Base-by-base conservation (phyloP, 148 eudicot species). In the Persicaria maculosa region DNA sequence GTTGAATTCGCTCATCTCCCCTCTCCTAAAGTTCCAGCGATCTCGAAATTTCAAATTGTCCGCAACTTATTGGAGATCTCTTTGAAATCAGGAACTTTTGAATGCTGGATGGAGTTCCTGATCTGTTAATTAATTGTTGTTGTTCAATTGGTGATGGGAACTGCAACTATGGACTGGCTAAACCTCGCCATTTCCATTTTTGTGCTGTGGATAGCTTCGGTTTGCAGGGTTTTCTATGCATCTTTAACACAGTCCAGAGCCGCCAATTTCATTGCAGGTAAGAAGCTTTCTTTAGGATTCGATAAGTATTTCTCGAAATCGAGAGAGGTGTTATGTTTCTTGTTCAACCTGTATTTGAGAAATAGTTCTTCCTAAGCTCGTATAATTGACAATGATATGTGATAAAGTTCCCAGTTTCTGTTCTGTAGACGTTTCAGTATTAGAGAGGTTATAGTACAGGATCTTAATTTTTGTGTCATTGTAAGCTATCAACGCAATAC, bases 131-230 rank as follows among this genome's bases (percentile, higher is more conserved):
- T 31, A 31, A 31, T 31, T 31, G 40, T 31, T 2, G 40, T 31
- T 31, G 40, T 31, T 31, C 40, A 9, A 57, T 57, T 57, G 31
- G 31, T 57, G 11, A 9, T 25, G 6, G 62, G 46, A 64, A 11
- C 1, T 71, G 73, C 19, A 19, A 71, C 15, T 31, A 84, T 84
- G 86, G 86, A 75, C 52, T 84, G 82, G 84, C 12, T 65, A 4
- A 6, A 76, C 40, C 43, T 82, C 54, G 44, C 73, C 46, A 11
- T 80, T 59, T 75, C 83, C 44, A 54, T 61, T 19, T 44, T 70
- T 7, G 80, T 75, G 64, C 4, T 84, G 20, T 84, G 83, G 85
- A 48, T 78, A 55, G 81, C 83, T 25, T 75, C 87, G 62, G 15
- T 82, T 20, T 82, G 83, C 80, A 84, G 78, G 74, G 73, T 83